phyloP scores from a whole-genome alignment of 805 yeast genomes.

The Teunomyces stri region DNA sequence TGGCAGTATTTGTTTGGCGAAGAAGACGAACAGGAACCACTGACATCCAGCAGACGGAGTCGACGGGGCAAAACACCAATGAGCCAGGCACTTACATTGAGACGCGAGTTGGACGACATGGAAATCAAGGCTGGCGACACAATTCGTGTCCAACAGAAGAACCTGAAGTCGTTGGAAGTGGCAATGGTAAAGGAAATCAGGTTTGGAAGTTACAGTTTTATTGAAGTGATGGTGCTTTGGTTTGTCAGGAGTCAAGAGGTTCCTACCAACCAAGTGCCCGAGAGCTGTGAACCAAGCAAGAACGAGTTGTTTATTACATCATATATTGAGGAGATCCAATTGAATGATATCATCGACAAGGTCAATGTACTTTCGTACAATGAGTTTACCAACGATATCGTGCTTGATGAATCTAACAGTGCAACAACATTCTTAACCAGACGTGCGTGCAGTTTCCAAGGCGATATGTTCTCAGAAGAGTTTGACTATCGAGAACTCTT shows the following conservation, averaged over 20 bases:
- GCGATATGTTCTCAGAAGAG: constrained; percentile 29
- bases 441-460: constrained; percentile 39
- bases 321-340: constrained; percentile 41
- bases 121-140: constrained; percentile 54
- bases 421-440: constrained; percentile 38
- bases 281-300: constrained; percentile 13
- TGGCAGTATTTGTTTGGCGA: constrained; percentile 30
- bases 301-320: constrained; percentile 60
- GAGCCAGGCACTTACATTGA: constrained; percentile 8
- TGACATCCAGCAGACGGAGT: constrained; percentile 7
- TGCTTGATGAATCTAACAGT: constrained; percentile 33
- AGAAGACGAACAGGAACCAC: constrained; percentile 2
- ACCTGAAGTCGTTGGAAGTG: constrained; percentile 28
- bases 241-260: constrained; percentile 46
- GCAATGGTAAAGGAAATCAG: constrained; percentile 52
- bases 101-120: constrained; percentile 39
- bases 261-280: constrained; percentile 16
- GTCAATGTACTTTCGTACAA: constrained; percentile 43
- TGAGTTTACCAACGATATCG: constrained; percentile 29
- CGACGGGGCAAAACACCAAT: constrained; percentile 13
- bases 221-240: constrained; percentile 49
- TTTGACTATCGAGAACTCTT: constrained; percentile 40
- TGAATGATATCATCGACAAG: constrained; percentile 41
- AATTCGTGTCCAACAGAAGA: constrained; percentile 39
- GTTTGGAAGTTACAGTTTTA: constrained; percentile 47